Conservation (phyloP, 2,329 filamentous ascomycete genomes). For the Diplodia mutila region DNA sequence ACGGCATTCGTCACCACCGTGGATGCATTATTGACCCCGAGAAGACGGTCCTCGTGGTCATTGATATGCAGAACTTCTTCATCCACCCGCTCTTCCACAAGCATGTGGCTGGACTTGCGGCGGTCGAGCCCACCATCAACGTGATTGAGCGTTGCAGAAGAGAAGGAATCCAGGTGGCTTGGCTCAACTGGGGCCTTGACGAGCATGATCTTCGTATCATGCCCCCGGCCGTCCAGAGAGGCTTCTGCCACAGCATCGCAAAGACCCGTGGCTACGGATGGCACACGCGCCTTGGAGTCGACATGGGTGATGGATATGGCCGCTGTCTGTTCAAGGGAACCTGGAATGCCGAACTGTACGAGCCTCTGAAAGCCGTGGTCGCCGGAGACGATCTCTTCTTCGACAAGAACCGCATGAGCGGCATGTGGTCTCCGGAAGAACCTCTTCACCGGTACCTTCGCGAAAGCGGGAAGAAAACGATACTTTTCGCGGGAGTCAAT, state of each 20-base stretch:
- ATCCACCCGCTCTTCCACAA: constrained; percentile 39
- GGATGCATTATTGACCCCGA: constrained; percentile 48
- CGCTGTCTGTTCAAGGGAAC: constrained; percentile 48
- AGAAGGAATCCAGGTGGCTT: constrained; percentile 47
- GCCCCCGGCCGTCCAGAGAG: constrained; percentile 48
- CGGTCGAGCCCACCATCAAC: constrained; percentile 43
- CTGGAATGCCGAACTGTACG: constrained; percentile 50
- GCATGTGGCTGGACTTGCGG: constrained; percentile 33
- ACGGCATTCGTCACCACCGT: constrained; percentile 45
- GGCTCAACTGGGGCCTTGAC: constrained; percentile 49
- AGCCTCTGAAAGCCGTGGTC: constrained; percentile 43
- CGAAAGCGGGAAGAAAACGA: constrained; percentile 46
- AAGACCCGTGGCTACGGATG: constrained; percentile 39
- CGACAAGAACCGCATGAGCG: constrained; percentile 49
- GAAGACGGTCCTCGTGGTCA: constrained; percentile 44
- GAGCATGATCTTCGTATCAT: constrained; percentile 44
- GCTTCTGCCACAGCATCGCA: constrained; percentile 41
- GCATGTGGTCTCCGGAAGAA: constrained; percentile 46
- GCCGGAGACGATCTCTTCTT: constrained; percentile 48
- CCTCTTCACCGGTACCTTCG: constrained; percentile 47
- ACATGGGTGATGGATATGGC: constrained; percentile 43
- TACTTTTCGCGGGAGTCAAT: constrained; percentile 49
- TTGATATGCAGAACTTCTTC: constrained; percentile 53
- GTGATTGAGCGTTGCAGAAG: constrained; percentile 47
- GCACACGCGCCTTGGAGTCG: constrained; percentile 46